Conservation (phyloP, 345 rosid genomes). For the Diplotaxis tenuifolia region DNA sequence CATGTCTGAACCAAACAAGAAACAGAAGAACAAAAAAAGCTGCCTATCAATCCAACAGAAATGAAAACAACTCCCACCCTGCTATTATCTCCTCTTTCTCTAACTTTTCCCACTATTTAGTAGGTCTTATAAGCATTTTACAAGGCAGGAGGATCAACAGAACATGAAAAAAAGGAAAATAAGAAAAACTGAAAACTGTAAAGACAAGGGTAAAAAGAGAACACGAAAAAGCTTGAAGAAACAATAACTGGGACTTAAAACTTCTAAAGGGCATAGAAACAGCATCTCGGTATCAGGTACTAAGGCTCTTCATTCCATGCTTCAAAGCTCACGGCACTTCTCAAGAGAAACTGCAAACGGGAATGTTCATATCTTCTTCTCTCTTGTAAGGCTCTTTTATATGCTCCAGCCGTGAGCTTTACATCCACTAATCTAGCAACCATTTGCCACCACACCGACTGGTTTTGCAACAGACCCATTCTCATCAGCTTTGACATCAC, state of each 20-base stretch:
- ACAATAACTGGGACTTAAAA: slow-evolving; percentile 14
- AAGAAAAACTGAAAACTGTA: neutral
- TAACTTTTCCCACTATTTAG: slow-evolving; percentile 25
- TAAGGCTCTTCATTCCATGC: slow-evolving; percentile 28
- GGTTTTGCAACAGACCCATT: slow-evolving; percentile 39
- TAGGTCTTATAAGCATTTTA: slow-evolving; percentile 32
- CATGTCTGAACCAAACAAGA: slow-evolving; percentile 6
- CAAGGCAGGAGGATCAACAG: slow-evolving; percentile 35
- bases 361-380: slow-evolving; percentile 29
- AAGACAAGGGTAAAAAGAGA: slow-evolving; percentile 15
- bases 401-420: slow-evolving; percentile 31
- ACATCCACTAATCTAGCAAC: slow-evolving; percentile 38
- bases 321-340: slow-evolving; percentile 35
- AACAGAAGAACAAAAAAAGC: neutral
- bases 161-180: neutral
- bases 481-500: slow-evolving; percentile 38
- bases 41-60: slow-evolving; percentile 22
- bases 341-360: slow-evolving; percentile 18
- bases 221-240: slow-evolving; percentile 16
- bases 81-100: slow-evolving; percentile 26
- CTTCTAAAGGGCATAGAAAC: slow-evolving; percentile 25
- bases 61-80: slow-evolving; percentile 33
- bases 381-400: slow-evolving; percentile 7
- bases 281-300: slow-evolving; percentile 2
- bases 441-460: slow-evolving; percentile 38